Evolutionary conservation across 441 rosid species (phyloP).

Genomic region (Rhodomyrtus psidioides): DNA sequence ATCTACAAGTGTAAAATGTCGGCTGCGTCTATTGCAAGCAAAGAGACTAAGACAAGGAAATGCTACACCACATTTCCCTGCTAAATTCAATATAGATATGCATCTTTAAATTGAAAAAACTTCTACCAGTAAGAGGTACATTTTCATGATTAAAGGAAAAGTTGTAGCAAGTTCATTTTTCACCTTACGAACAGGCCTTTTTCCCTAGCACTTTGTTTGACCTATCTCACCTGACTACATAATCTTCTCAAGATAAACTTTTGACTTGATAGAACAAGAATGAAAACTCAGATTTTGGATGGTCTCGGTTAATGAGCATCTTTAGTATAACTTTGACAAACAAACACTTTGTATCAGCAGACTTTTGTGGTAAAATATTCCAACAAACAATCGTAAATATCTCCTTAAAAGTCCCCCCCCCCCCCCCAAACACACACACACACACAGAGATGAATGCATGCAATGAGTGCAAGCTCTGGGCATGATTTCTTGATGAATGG

Average conservation of each 20-base stretch:
- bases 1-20: background rate
- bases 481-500: too few relatives aligned
- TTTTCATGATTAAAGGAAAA: background rate
- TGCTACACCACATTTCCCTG: background rate
- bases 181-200: background rate
- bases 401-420: background rate
- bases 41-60: background rate
- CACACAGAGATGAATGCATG: background rate
- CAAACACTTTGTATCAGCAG: accelerated
- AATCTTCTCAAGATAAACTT: background rate
- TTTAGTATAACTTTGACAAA: background rate
- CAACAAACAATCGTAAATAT: background rate
- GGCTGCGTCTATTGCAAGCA: background rate
- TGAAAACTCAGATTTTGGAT: background rate
- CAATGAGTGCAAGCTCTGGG: background rate
- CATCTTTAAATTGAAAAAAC: background rate
- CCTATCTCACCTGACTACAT: background rate
- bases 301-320: background rate
- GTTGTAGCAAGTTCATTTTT: background rate
- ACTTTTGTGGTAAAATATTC: background rate
- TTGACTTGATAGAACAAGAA: background rate
- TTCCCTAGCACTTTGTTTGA: background rate
- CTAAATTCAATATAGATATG: background rate
- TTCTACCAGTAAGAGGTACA: background rate
- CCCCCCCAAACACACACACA: too few relatives aligned